phyloP scores from a whole-genome alignment of 495 filamentous ascomycete species.

The Achaetomiella virescens region DNA sequence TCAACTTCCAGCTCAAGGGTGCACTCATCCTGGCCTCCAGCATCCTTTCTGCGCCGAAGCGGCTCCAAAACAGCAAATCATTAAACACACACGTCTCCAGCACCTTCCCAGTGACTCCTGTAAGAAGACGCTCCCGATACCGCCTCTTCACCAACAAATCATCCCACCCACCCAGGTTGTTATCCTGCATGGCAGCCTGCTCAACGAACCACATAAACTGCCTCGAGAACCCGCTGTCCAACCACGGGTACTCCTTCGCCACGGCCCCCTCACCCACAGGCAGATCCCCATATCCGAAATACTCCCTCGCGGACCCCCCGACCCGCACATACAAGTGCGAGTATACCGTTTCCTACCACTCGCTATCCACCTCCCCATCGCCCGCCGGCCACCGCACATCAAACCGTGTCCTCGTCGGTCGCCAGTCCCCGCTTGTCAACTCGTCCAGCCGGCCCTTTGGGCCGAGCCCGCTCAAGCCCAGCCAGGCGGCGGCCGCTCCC shows the following conservation, averaged over 20 bases:
- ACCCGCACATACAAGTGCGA: conserved; percentile 10
- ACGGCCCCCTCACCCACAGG: not conserved
- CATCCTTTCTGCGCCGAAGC: conserved; percentile 20
- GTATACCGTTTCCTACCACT: conserved; percentile 22
- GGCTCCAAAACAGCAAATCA: conserved; percentile 41
- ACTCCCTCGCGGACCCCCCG: not conserved
- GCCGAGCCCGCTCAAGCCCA: not conserved
- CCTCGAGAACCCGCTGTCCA: conserved; percentile 11
- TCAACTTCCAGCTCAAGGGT: conserved; percentile 37
- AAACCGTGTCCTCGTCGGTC: conserved; percentile 16
- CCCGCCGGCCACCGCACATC: not conserved
- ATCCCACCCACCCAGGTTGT: conserved; percentile 35
- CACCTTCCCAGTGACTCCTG: conserved; percentile 37
- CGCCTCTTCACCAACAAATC: conserved; percentile 25
- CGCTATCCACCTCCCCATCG: not conserved
- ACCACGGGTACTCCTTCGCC: conserved; percentile 8
- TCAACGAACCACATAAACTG: conserved; percentile 33
- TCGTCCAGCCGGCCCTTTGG: not conserved
- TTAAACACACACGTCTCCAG: conserved; percentile 40
- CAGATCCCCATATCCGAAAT: conserved; percentile 16
- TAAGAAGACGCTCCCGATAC: conserved; percentile 37
- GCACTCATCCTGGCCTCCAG: conserved; percentile 31
- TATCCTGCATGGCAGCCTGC: conserved; percentile 34
- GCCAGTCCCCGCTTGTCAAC: conserved; percentile 1
- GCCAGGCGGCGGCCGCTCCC: not conserved